Evolutionary conservation across 495 filamentous ascomycete genomes (phyloP), one percentile per base, ranked within the genome.

Genomic region (Podospora tetraspora): DNA sequence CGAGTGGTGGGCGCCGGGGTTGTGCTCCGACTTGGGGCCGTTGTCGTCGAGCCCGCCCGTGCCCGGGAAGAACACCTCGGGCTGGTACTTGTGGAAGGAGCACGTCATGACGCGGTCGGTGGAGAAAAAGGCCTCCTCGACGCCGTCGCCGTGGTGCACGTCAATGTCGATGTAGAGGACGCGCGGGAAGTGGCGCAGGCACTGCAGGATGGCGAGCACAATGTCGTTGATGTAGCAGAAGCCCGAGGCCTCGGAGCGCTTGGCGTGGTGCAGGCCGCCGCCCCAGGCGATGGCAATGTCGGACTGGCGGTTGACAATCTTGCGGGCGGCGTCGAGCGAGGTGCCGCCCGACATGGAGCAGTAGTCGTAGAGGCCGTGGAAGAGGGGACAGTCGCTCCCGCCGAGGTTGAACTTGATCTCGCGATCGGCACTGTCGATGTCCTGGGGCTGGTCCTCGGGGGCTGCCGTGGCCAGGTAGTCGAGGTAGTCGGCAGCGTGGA

Each of bases 191-290:
- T 91, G 92, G 65, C 95, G 90, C 23, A 99, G 85, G n/a, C 98
- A 87, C 77, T 99, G 92, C 29, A 99, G 87, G 70, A 99, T 97
- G 65, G 92, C 95, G 21, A 99, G 87, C 63, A 98, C 95, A 67
- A 99, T 99, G 75, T 99, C 95, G 77, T 99, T 99, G 72, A 99
- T 91, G 76, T 99, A 99, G 80, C 95, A 99, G 80, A 99, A 99
- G 19, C 95, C 95, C 74, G 91, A 94, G 25, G 95, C 95, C 80
- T 98, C 96, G 69, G 91, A 93, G 79, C 96, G 94, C 77, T 99
- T 98, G 30, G 95, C 95, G 77, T 99, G 95, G 80, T 99, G 95
- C 34, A 99, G 87, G 37, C 95, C 95, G 61, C 95, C 95, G 66
- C 94, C 93, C 96, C 96, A 99, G 78, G 97, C 97, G 66, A 99